phyloP scores from a whole-genome alignment of 805 yeast genomes.

The Barnettozyma botsteinii region DNA sequence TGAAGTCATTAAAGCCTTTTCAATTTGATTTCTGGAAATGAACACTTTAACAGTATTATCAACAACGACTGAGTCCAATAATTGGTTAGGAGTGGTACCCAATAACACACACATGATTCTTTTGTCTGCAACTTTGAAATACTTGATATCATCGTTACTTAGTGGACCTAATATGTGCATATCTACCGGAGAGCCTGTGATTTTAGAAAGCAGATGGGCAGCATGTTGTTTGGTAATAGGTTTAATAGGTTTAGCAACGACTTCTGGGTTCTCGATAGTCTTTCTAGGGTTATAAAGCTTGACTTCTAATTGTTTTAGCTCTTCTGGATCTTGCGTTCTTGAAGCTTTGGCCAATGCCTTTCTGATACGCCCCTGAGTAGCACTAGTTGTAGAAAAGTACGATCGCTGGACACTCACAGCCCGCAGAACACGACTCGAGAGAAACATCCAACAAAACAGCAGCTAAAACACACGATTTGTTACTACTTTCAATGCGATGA shows the following conservation, averaged over 20 bases:
- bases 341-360: slow-evolving; percentile 5
- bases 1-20: slow-evolving; percentile 49
- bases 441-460: not conserved
- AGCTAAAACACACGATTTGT: too few species aligned
- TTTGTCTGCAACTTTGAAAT: slow-evolving; percentile 33
- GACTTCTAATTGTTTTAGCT: slow-evolving; percentile 5
- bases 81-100: slow-evolving; percentile 53
- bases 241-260: not conserved
- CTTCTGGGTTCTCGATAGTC: not conserved
- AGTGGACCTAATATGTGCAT: slow-evolving; percentile 31
- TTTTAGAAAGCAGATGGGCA: slow-evolving; percentile 18
- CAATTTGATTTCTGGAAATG: slow-evolving; percentile 41
- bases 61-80: slow-evolving; percentile 53
- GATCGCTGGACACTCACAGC: not conserved
- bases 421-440: not conserved
- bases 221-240: slow-evolving; percentile 23
- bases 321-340: slow-evolving; percentile 4
- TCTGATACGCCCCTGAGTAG: slow-evolving; percentile 6
- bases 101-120: slow-evolving; percentile 46
- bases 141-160: slow-evolving; percentile 29
- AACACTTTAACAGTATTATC: slow-evolving; percentile 49
- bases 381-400: not conserved
- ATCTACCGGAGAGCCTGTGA: slow-evolving; percentile 19
- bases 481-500: too few species aligned
- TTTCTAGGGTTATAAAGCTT: slow-evolving; percentile 1